Evolutionary conservation across 495 filamentous ascomycete species (phyloP).

Genomic region (Lichenothelia convexa): DNA sequence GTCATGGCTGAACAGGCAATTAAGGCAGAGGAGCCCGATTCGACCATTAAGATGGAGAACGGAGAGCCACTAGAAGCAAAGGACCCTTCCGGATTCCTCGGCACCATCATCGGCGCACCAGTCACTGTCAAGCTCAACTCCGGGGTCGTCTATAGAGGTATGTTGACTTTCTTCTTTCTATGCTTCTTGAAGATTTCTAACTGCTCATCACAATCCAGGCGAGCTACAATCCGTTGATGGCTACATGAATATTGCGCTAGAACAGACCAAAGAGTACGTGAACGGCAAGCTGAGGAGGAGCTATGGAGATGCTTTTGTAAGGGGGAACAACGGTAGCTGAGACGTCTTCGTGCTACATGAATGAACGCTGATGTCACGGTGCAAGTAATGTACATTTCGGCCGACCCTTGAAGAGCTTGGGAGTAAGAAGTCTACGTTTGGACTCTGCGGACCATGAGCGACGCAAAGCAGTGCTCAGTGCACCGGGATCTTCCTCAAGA

Average conservation of each 20-base stretch:
- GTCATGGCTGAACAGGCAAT: no score
- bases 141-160: constrained; percentile 89
- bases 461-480: no score
- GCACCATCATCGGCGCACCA: constrained; percentile 76
- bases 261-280: constrained; percentile 83
- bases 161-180: constrained; percentile 4
- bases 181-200: background rate
- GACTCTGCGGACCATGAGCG: no score
- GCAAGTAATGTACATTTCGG: constrained; percentile 70
- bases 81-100: constrained; percentile 79
- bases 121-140: constrained; percentile 94
- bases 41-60: constrained; percentile 63
- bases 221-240: constrained; percentile 94
- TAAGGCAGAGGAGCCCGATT: no score
- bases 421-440: no score
- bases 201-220: constrained; percentile 29
- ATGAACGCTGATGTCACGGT: constrained; percentile 1
- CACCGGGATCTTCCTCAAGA: no score
- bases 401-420: no score
- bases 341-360: background rate
- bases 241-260: constrained; percentile 97
- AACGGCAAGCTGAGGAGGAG: constrained; percentile 59
- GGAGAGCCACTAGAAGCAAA: constrained; percentile 50
- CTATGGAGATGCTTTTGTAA: constrained; percentile 90
- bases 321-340: constrained; percentile 78